Evolutionary conservation across 2,329 filamentous ascomycete species (phyloP).

Genomic region (Nothophoma quercina): DNA sequence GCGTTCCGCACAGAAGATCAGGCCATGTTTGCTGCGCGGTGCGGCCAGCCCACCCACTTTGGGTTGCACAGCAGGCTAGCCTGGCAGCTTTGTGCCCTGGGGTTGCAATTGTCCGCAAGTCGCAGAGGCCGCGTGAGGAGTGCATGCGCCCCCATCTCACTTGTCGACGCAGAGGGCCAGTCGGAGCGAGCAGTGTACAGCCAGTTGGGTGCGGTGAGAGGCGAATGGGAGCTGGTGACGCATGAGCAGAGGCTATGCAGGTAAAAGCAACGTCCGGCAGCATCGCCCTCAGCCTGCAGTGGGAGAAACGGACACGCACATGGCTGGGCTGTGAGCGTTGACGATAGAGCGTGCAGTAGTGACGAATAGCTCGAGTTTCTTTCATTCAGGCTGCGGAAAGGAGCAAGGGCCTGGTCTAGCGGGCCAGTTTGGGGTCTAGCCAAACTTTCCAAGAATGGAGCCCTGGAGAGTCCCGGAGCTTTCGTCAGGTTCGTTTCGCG

Average conservation of each 20-base stretch:
- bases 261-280: constrained; percentile 1
- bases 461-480: constrained; percentile 5
- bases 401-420: constrained; percentile 12
- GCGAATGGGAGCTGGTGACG: not conserved
- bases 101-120: constrained; percentile 3
- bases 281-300: not conserved
- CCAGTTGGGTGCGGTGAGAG: not conserved
- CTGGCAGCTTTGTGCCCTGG: constrained; percentile 10
- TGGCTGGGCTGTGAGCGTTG: constrained; percentile 15
- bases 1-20: constrained; percentile 21
- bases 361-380: constrained; percentile 2
- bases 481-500: constrained; percentile 5
- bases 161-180: not conserved
- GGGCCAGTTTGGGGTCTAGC: constrained; percentile 1
- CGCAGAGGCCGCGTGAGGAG: constrained; percentile 8
- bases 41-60: constrained; percentile 18
- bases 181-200: not conserved
- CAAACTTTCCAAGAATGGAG: constrained; percentile 4
- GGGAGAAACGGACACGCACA: constrained; percentile 7
- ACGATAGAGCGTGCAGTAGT: constrained; percentile 12
- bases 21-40: constrained; percentile 27
- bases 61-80: constrained; percentile 24
- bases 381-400: constrained; percentile 3
- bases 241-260: constrained; percentile 7
- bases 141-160: constrained; percentile 6